Evolutionary conservation across 345 rosid species (phyloP).

Genomic region (Excoecaria agallocha): DNA sequence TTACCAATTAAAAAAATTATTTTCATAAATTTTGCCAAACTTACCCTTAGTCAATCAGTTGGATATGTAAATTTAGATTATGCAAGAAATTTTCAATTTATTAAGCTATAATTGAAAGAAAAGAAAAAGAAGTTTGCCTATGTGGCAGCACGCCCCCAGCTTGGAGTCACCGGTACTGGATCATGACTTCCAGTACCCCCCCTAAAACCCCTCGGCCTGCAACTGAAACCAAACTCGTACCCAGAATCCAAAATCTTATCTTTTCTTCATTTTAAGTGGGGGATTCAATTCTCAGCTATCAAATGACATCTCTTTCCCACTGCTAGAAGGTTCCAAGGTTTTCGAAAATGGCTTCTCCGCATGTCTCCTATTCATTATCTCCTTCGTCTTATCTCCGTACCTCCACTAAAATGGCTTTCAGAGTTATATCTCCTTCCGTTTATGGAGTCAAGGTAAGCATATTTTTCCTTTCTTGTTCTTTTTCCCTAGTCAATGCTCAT

Average conservation of each 20-base stretch:
- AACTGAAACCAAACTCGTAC: not conserved
- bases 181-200: not conserved
- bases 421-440: slow-evolving; percentile 19
- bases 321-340: not conserved
- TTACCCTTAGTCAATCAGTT: no score
- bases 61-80: no score
- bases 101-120: no score
- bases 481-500: not conserved
- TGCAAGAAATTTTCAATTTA: no score
- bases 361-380: slow-evolving; percentile 22
- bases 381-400: slow-evolving; percentile 24
- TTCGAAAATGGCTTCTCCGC: slow-evolving; percentile 27
- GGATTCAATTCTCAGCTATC: not conserved
- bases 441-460: slow-evolving; percentile 28
- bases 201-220: slow-evolving; percentile 8
- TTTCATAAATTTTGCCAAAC: no score
- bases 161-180: not conserved
- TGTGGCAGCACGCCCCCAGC: not conserved
- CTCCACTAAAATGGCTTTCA: slow-evolving; percentile 15
- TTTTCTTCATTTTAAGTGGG: not conserved
- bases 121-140: not conserved
- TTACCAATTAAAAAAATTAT: no score
- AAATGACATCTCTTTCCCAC: not conserved
- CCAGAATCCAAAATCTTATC: not conserved
- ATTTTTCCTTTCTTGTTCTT: not conserved